phyloP scores from a whole-genome alignment of 2,329 filamentous ascomycete species.

The Whalleya microplaca region DNA sequence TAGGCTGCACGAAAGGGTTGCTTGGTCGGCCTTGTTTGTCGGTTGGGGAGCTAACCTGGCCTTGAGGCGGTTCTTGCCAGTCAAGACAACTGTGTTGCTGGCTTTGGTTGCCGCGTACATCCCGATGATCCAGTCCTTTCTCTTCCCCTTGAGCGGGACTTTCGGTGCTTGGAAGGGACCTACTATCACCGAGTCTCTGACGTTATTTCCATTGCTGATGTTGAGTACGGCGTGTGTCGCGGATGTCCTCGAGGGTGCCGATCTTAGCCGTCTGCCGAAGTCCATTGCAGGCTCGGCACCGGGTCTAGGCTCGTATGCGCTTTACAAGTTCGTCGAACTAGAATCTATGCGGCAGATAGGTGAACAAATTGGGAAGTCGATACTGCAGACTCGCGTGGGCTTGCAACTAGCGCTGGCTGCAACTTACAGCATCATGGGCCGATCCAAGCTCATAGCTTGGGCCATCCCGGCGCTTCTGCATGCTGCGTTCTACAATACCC shows the following conservation, averaged over 20 bases:
- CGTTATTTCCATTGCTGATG: conserved; percentile 70
- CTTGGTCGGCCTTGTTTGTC: conserved; percentile 68
- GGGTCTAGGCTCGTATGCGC: conserved; percentile 66
- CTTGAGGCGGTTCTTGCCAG: conserved; percentile 52
- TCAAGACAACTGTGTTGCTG: conserved; percentile 58
- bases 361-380: conserved; percentile 60
- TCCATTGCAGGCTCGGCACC: conserved; percentile 66
- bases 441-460: conserved; percentile 69
- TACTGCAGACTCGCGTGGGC: conserved; percentile 71
- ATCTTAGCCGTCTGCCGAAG: conserved; percentile 57
- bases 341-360: conserved; percentile 46
- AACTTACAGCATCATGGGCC: conserved; percentile 67
- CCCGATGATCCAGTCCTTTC: conserved; percentile 71
- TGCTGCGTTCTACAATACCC: conserved; percentile 72
- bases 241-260: conserved; percentile 64
- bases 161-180: conserved; percentile 76
- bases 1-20: conserved; percentile 69
- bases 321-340: conserved; percentile 60
- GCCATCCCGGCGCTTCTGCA: conserved; percentile 75
- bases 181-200: conserved; percentile 72
- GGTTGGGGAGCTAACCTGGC: conserved; percentile 72
- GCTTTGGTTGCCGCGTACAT: conserved; percentile 77
- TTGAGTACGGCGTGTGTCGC: conserved; percentile 67
- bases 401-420: conserved; percentile 70
- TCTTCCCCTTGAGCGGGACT: conserved; percentile 67